These are phyloP conservation scores for Malassezia furfur DNA, from an alignment of 1,284 basidiomycete genomes.

Conservation along the genomic window DNA sequence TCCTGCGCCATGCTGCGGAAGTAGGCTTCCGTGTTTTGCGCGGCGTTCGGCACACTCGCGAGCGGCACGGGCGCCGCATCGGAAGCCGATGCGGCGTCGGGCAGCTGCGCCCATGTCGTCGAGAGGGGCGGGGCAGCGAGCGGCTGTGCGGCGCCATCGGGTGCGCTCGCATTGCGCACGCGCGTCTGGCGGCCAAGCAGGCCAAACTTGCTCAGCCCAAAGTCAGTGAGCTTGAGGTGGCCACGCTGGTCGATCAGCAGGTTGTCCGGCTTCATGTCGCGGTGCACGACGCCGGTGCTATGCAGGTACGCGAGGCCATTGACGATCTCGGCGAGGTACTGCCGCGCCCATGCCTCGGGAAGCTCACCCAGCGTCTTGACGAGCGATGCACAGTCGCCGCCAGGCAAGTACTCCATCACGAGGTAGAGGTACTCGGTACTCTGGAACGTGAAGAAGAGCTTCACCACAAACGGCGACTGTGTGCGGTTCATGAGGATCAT, in stretches of 20 bases:
- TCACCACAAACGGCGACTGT: slow-evolving; percentile 76
- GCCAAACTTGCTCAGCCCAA: slow-evolving; percentile 93
- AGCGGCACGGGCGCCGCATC: slow-evolving; percentile 14
- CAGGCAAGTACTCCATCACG: slow-evolving; percentile 56
- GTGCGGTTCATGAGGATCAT: slow-evolving; percentile 99
- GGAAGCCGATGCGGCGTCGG: not conserved
- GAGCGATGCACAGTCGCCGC: slow-evolving; percentile 90
- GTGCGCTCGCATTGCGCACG: not conserved
- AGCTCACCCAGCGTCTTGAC: slow-evolving; percentile 89
- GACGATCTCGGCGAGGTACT: slow-evolving; percentile 91
- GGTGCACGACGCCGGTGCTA: slow-evolving; percentile 86
- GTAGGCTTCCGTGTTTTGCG: slow-evolving; percentile 53
- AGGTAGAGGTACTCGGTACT: slow-evolving; percentile 51
- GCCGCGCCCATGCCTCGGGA: slow-evolving; percentile 90
- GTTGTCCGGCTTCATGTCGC: slow-evolving; percentile 97
- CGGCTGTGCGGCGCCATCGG: not conserved
- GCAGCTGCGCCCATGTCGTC: slow-evolving; percentile 18
- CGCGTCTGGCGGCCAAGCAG: slow-evolving; percentile 74
- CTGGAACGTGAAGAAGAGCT: slow-evolving; percentile 52
- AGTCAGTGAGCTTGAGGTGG: slow-evolving; percentile 94
- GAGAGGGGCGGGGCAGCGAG: not conserved
- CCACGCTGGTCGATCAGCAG: slow-evolving; percentile 90
- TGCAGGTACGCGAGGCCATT: slow-evolving; percentile 92
- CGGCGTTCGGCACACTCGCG: slow-evolving; percentile 52
- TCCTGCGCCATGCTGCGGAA: slow-evolving; percentile 8